A percentile compares a stretch with the other conserved stretches of the same genome.
Conservation (phyloP, 164 flowering plant species). For the Aristolochia californica region DNA sequence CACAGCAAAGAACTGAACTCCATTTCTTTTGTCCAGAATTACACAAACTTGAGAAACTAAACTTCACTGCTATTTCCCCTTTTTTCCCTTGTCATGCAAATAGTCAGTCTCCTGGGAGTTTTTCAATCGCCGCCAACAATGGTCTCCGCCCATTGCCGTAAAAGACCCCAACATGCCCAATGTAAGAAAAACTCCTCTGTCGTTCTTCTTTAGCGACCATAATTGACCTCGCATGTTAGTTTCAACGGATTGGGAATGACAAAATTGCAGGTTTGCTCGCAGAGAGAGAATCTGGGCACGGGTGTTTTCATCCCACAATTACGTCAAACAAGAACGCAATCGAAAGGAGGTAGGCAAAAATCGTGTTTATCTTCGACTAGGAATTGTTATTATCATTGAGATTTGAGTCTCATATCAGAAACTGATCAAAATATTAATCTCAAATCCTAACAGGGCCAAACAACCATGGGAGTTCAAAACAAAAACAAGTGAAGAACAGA, state of each 20-base stretch:
- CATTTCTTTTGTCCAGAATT: neutral
- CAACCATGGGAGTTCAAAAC: no score
- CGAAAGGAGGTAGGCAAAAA: neutral
- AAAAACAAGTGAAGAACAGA: no score
- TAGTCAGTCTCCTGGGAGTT: neutral
- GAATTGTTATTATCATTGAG: neutral
- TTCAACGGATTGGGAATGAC: neutral
- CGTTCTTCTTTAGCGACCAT: neutral
- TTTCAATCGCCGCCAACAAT: neutral
- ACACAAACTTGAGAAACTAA: neutral
- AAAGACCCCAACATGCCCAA: neutral
- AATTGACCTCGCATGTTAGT: neutral
- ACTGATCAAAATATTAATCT: no score
- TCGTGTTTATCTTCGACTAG: no score
- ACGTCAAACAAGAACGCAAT: neutral
- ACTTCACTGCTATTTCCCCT: no score
- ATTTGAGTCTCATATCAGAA: no score
- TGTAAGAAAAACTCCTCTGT: neutral
- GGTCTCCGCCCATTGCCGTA: neutral
- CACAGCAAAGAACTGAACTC: no score
- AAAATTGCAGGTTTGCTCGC: neutral
- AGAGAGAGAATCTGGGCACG: slow-evolving; percentile 26
- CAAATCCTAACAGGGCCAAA: no score
- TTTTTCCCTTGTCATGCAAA: neutral
- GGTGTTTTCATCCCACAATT: slow-evolving; percentile 46